Evolutionary conservation across 306 rosid species (phyloP).

Genomic region (Phaseolus lunatus): DNA sequence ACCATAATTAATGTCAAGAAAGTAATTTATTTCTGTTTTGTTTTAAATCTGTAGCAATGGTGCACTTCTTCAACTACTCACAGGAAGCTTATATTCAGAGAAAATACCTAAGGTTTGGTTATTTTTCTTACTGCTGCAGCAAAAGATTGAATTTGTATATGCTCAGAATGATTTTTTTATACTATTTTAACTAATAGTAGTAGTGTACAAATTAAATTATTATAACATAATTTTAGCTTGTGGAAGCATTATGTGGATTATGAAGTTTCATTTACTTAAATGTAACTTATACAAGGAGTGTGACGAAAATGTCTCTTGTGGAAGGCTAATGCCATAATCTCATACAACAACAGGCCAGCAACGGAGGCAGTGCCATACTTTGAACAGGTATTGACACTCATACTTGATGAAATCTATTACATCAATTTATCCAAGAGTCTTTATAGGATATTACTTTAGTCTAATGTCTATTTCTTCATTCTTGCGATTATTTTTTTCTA

Average conservation of each 20-base stretch:
- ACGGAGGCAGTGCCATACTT: conserved; percentile 98
- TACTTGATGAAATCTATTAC: conserved; percentile 13
- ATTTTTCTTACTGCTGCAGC: conserved; percentile 29
- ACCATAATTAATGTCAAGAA: conserved; percentile 22
- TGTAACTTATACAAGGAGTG: conserved; percentile 45
- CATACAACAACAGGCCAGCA: conserved; percentile 95
- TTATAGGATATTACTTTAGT: conserved; percentile 10
- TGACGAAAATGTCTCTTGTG: conserved; percentile 58
- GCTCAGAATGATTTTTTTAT: conserved; percentile 30
- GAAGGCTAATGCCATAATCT: conserved; percentile 90
- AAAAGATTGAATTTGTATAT: conserved; percentile 1
- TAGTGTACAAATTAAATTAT: conserved; percentile 3
- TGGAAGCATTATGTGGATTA: conserved; percentile 36
- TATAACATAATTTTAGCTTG: conserved; percentile 6
- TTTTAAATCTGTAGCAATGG: conserved; percentile 51
- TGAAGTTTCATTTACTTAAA: conserved; percentile 44
- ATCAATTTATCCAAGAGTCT: neutral
- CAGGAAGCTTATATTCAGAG: conserved; percentile 61
- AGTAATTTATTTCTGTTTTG: conserved; percentile 25
- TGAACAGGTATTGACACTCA: conserved; percentile 74
- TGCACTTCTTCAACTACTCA: conserved; percentile 62
- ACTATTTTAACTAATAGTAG: neutral
- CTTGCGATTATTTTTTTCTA: conserved; percentile 8
- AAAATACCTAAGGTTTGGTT: conserved; percentile 64
- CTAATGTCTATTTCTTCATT: conserved; percentile 17